These are phyloP conservation scores for Purshia tridentata DNA, from an alignment of 306 rosid genomes.

Conservation along the genomic window DNA sequence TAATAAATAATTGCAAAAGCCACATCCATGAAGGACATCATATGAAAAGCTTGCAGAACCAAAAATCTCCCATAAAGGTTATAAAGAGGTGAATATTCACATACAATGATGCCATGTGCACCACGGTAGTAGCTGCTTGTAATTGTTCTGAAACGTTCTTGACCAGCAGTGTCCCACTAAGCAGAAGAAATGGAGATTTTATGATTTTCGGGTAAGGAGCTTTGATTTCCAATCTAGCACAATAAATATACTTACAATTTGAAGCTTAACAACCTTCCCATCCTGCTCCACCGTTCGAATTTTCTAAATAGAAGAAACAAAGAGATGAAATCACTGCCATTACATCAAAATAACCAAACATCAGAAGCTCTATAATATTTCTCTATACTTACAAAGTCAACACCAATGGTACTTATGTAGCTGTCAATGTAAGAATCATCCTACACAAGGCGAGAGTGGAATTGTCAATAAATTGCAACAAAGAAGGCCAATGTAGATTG, in stretches of 20 bases:
- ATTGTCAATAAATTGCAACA: conserved; percentile 8
- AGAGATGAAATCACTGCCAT: conserved; percentile 12
- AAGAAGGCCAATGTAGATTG: not conserved
- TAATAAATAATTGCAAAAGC: not conserved
- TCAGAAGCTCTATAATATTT: conserved; percentile 6
- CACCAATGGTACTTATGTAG: conserved; percentile 86
- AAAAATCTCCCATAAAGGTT: not conserved
- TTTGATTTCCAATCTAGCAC: not conserved
- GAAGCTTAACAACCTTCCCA: conserved; percentile 77
- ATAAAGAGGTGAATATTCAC: conserved; percentile 14
- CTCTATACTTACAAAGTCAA: conserved; percentile 64
- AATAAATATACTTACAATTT: conserved; percentile 54
- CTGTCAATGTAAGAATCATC: conserved; percentile 85
- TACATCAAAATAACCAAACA: conserved; percentile 6
- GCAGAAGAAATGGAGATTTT: conserved; percentile 5
- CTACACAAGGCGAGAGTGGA: conserved; percentile 32
- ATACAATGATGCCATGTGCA: conserved; percentile 77
- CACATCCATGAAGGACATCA: not conserved
- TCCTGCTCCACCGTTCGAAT: conserved; percentile 84
- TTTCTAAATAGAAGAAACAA: conserved; percentile 46
- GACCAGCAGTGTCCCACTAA: conserved; percentile 89
- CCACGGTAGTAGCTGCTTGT: conserved; percentile 89
- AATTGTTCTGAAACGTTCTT: conserved; percentile 79
- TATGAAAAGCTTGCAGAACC: not conserved
- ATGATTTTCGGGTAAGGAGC: not conserved